Base-by-base conservation (phyloP, 441 rosid species). In the Eutrema salsugineum region DNA sequence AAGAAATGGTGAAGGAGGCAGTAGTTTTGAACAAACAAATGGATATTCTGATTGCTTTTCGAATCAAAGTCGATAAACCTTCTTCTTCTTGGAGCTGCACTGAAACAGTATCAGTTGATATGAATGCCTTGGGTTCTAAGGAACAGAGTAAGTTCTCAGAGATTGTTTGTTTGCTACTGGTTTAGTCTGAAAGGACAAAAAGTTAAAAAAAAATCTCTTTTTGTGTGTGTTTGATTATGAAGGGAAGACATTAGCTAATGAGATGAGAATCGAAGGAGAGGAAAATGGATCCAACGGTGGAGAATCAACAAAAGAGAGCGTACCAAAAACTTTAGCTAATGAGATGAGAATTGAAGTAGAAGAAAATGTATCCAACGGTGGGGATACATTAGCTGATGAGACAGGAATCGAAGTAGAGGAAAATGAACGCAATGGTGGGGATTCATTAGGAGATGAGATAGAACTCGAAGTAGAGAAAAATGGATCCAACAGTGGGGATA, bases 31-130 rank as follows among this genome's bases (percentile, higher is more conserved):
- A 66, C 38, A 79, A 69, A 53, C 96, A 90, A 71, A 90, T 88
- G 93, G 85, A 88, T 74, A 86, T 85, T 80, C 66, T 92, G 38
- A 85, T 93, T 68, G 98, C 93, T 60, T 87, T 89, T 11, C 75
- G 91, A 71, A 69, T 81, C 33, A 91, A 86, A 82, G 94, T 90
- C 5, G 85, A 87, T 33, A 69, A 81, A 72, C 89, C 89, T 27
- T 70, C 78, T 20, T 82, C 75, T 66, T 68, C 78, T 79, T 77
- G 61, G 57, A 48, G 12, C 44, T 63, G 58, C 27, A 11, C 38
- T 11, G 80, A 77, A 33, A 16, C 72, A 40, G 46, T 77, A 6
- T 58, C 76, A 1, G 80, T 71, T 8, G 89, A 90, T 58, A 76
- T 85, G 80, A 80, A 79, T 66, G 87, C 83, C 8, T 82, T 90